phyloP scores from a whole-genome alignment of 2,329 filamentous ascomycete species.

The Colletotrichum sp. region DNA sequence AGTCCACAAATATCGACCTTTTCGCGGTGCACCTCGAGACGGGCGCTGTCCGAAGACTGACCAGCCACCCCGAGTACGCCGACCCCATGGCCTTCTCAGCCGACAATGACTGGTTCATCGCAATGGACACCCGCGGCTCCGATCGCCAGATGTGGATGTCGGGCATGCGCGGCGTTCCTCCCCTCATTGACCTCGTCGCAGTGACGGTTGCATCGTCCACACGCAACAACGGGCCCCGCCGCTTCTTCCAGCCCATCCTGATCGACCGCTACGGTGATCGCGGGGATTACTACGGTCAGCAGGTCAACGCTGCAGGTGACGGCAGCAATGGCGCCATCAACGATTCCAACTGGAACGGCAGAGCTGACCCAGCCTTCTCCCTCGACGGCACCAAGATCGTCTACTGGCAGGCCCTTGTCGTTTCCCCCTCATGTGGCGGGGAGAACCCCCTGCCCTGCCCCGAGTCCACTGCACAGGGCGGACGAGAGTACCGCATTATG shows the following conservation, averaged over 20 bases:
- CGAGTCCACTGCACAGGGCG: slow-evolving; percentile 40
- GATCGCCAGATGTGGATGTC: slow-evolving; percentile 45
- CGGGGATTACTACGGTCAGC: slow-evolving; percentile 47
- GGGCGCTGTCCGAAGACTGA: slow-evolving; percentile 45
- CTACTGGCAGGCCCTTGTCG: slow-evolving; percentile 44
- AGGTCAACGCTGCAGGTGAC: slow-evolving; percentile 42
- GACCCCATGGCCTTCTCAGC: slow-evolving; percentile 47
- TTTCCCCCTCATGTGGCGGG: slow-evolving; percentile 46
- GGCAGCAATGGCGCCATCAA: slow-evolving; percentile 42
- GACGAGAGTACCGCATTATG: slow-evolving; percentile 44
- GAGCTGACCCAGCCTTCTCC: slow-evolving; percentile 47
- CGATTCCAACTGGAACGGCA: slow-evolving; percentile 53
- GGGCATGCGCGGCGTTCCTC: slow-evolving; percentile 45
- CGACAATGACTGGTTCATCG: slow-evolving; percentile 46
- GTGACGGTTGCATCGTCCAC: slow-evolving; percentile 38
- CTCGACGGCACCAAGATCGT: slow-evolving; percentile 45
- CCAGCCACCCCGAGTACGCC: slow-evolving; percentile 46
- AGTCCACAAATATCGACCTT: slow-evolving; percentile 50
- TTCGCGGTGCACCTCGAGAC: slow-evolving; percentile 45
- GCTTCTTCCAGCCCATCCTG: slow-evolving; percentile 51
- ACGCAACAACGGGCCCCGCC: slow-evolving; percentile 48
- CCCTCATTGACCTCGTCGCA: slow-evolving; percentile 41
- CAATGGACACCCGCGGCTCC: slow-evolving; percentile 47
- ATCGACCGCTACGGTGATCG: slow-evolving; percentile 50
- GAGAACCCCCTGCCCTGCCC: slow-evolving; percentile 45